Percentiles rank a stretch among this genome's conserved stretches.
phyloP scores from a whole-genome alignment of 108 stramenopile genomes.

The Nitzschia sp. region DNA sequence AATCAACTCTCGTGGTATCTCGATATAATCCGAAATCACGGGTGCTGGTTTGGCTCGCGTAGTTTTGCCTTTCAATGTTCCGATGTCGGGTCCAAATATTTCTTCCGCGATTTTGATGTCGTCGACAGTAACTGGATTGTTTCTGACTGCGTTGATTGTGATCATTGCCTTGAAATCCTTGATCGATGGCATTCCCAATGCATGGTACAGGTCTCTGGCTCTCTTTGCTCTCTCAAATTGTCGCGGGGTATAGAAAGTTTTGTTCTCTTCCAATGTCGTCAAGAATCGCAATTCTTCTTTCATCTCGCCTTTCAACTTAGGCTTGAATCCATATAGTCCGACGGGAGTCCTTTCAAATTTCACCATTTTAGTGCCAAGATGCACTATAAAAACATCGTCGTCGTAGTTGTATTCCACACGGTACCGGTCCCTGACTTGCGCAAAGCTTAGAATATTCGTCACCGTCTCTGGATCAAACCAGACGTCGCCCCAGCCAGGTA shows the following conservation, averaged over 20 bases:
- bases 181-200: constrained; percentile 33
- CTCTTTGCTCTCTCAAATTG: constrained; percentile 19
- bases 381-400: constrained; percentile 10
- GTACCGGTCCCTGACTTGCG: constrained; percentile 6
- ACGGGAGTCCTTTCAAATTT: background rate
- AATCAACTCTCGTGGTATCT: constrained; percentile 25
- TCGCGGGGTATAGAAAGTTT: constrained; percentile 11
- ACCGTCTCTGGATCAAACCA: constrained; percentile 30
- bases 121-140: constrained; percentile 35
- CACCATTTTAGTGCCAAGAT: background rate
- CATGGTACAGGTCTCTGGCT: constrained; percentile 26
- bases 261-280: constrained; percentile 17
- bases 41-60: constrained; percentile 11
- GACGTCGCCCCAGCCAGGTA: constrained; percentile 34
- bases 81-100: constrained; percentile 40
- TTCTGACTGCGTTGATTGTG: constrained; percentile 28
- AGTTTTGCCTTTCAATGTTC: constrained; percentile 46
- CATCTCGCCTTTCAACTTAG: background rate
- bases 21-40: constrained; percentile 20
- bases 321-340: constrained; percentile 7
- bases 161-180: constrained; percentile 23
- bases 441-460: constrained; percentile 37
- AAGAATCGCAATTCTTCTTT: background rate
- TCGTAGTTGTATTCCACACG: constrained; percentile 20
- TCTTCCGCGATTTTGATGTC: constrained; percentile 34